Evolutionary conservation across 2,329 filamentous ascomycete species (phyloP).

Genomic region (Colletotrichum aenigma): DNA sequence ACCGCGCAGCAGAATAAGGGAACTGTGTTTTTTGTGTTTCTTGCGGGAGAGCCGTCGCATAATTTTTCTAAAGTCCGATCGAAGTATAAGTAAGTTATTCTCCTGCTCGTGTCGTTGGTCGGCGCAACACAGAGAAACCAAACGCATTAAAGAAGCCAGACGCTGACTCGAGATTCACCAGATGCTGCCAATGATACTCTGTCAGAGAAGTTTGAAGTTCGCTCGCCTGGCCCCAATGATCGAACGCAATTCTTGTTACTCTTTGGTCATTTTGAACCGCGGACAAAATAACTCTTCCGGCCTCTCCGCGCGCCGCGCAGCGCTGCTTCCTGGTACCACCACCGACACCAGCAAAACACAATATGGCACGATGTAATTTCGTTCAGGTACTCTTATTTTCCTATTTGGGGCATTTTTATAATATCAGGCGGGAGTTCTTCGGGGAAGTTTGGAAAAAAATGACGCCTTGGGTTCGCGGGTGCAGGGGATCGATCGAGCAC

Average conservation of each 20-base stretch:
- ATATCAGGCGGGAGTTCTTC: not conserved
- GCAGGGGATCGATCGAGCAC: slow-evolving; percentile 21
- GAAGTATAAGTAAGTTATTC: slow-evolving; percentile 8
- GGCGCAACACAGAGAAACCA: not conserved
- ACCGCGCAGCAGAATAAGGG: not conserved
- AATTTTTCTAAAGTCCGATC: slow-evolving; percentile 1
- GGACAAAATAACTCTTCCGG: not conserved
- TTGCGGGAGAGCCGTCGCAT: not conserved
- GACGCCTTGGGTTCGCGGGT: slow-evolving; percentile 19
- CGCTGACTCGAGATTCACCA: not conserved
- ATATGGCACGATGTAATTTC: not conserved
- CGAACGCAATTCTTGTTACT: slow-evolving; percentile 8
- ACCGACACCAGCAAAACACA: not conserved
- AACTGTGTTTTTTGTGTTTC: not conserved
- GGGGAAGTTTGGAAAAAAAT: not conserved
- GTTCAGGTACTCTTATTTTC: not conserved
- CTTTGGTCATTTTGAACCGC: not conserved
- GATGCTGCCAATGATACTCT: slow-evolving; percentile 19
- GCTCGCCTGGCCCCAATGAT: slow-evolving; percentile 18
- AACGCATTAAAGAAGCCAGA: not conserved
- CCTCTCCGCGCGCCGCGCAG: not conserved
- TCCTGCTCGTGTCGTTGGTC: too few relatives aligned
- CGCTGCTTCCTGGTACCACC: not conserved
- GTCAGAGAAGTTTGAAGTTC: slow-evolving; percentile 16
- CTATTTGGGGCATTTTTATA: not conserved